Evolutionary conservation across 176 grass and related monocot species (phyloP), one percentile per base, ranked within the genome.

Genomic region (Oryza meridionalis): DNA sequence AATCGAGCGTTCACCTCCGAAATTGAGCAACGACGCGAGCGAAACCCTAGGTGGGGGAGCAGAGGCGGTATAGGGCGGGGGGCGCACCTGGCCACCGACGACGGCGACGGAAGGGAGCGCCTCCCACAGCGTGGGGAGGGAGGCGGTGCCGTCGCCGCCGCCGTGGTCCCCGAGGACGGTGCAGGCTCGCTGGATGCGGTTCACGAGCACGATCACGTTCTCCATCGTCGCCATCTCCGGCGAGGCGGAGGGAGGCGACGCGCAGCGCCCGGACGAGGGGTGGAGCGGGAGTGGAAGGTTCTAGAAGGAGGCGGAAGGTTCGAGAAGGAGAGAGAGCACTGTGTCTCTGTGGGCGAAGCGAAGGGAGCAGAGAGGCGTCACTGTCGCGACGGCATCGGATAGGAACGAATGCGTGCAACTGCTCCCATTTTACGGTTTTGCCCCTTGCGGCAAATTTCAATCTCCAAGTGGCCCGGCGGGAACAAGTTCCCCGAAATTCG

Each of bases 131-230:
- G 95, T 88, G 55, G 95, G 95, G 45, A 94, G 87, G 12, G 92
- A 82, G 72, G 85, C 33, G 62, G 40, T 47, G 59, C 61, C 87
- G 51, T 87, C 93, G 33, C 81, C 83, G 12, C 83, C 93, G 42
- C 93, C 96, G 78, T 99, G 74, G 89, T 99, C 96, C 22, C 96
- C 96, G 27, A 99, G 96, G 66, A 90, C 91, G 63, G 96, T 99
- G 86, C 96, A 99, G 16, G 93, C 91, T 35, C 93, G 90, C 89
- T 99, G 96, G 89, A 99, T 96, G 61, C 90, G 90, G 75, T 99
- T 99, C 22, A 96, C 91, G n/a, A 95, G 88, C 79, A 75, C 91
- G 83, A 99, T 96, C 78, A 96, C 92, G 88, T 89, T 96, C 72
- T 85, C 93, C 96, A 99, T 94, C 38, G 93, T 89, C 77, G 90